A percentile compares a stretch with the other conserved stretches of the same genome.
phyloP scores from a whole-genome alignment of 2,329 filamentous ascomycete species.

The Aspergillus chevalieri region DNA sequence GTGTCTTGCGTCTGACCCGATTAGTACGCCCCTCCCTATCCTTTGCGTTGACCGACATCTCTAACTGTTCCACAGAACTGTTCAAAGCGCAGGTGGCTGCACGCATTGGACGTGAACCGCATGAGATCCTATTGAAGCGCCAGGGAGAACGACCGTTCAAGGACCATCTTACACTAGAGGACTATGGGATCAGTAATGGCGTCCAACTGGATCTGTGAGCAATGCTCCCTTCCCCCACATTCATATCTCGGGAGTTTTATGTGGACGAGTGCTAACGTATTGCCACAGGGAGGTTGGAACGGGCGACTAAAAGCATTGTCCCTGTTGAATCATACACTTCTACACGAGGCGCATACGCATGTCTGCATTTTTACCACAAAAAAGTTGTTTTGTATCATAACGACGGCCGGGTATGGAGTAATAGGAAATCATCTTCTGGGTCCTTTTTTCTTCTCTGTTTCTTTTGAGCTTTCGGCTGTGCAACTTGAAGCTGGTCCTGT shows the following conservation, averaged over 20 bases:
- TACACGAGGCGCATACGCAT: neutral
- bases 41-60: slow-evolving; percentile 1
- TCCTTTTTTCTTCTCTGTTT: slow-evolving; percentile 4
- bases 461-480: neutral
- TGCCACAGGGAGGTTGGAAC: slow-evolving; percentile 41
- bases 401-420: neutral
- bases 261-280: slow-evolving; percentile 16
- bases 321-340: slow-evolving; percentile 6
- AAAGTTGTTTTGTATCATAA: neutral
- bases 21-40: slow-evolving; percentile 43
- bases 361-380: neutral
- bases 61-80: slow-evolving; percentile 43
- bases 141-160: slow-evolving; percentile 93
- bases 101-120: slow-evolving; percentile 78
- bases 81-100: slow-evolving; percentile 91
- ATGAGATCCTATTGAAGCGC: slow-evolving; percentile 85
- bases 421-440: slow-evolving; percentile 3
- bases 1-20: slow-evolving; percentile 75
- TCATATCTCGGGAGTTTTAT: neutral
- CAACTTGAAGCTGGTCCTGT: slow-evolving; percentile 15
- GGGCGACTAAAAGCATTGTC: slow-evolving; percentile 31
- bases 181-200: slow-evolving; percentile 91
- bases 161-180: slow-evolving; percentile 76
- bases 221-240: neutral
- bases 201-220: slow-evolving; percentile 53